phyloP scores from a whole-genome alignment of 2,329 filamentous ascomycete species.

The Neonectria neomacrospora region DNA sequence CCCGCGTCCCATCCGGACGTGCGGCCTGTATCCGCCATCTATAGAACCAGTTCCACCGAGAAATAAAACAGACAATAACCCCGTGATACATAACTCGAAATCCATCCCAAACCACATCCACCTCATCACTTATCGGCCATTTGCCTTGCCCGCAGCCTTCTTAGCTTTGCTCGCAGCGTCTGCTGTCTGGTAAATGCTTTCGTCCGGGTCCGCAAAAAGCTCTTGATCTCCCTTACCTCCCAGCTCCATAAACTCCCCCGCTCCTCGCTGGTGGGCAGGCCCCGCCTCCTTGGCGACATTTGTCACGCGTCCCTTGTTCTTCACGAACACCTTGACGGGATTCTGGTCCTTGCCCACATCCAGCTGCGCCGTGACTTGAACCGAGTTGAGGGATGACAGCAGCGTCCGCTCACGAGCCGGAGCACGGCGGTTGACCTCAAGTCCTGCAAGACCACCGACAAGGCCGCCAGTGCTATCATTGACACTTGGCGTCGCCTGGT shows the following conservation, averaged over 20 bases:
- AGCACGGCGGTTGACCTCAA: constrained; percentile 88
- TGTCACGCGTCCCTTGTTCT: constrained; percentile 65
- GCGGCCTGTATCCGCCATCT: constrained; percentile 25
- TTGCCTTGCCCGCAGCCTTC: constrained; percentile 44
- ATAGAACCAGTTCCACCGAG: constrained; percentile 18
- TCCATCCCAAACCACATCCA: constrained; percentile 1
- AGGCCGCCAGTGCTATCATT: constrained; percentile 93
- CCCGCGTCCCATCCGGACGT: constrained; percentile 14
- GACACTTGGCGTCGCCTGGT: constrained; percentile 66
- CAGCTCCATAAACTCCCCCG: constrained; percentile 83
- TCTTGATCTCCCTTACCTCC: constrained; percentile 87
- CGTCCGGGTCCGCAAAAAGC: constrained; percentile 74
- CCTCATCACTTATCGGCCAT: constrained; percentile 20
- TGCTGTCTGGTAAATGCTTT: constrained; percentile 59
- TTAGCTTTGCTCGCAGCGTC: constrained; percentile 47
- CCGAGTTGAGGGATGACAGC: constrained; percentile 82
- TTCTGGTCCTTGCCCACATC: constrained; percentile 67
- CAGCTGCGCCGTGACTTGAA: constrained; percentile 64
- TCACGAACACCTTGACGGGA: constrained; percentile 78
- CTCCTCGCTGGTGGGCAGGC: constrained; percentile 74
- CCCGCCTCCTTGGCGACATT: constrained; percentile 66
- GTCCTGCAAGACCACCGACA: constrained; percentile 82
- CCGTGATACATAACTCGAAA: constrained; percentile 14
- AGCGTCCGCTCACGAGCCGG: constrained; percentile 85
- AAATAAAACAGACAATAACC: constrained; percentile 13